Evolutionary conservation across 2,329 filamentous ascomycete genomes (phyloP), one percentile per base, ranked within the genome.

Genomic region (Ascomycota sp.): DNA sequence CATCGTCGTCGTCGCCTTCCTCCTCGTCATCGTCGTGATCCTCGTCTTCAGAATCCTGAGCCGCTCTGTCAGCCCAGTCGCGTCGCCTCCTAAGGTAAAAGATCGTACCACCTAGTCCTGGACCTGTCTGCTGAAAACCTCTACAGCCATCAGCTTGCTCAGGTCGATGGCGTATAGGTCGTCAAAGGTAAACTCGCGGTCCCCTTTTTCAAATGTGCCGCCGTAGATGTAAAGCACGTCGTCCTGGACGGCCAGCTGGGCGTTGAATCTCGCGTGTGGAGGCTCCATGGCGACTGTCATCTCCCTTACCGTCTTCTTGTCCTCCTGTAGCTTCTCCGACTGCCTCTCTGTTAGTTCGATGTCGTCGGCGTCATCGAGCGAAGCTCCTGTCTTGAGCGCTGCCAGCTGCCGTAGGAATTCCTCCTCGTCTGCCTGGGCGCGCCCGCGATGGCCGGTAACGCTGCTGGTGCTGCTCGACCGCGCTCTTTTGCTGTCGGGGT

Each of bases 161-260:
- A 98, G 61, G 44, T 98, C 83, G 35, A 95, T 73, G 2, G 82
- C 75, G 53, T 91, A 91, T 52, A 98, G 62, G 43, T 98, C 89
- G 41, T 94, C 85, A 51, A 95, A 93, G 0, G 85, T 95, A 44
- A 79, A 93, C 51, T 98, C 89, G 15, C 81, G 69, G 43, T 98
- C 89, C 12, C 81, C 86, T 47, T 92, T 89, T 47, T 98, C 89
- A 43, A 78, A 94, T 0, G 86, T 98, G 12, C 89, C 89, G 20
- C 89, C 85, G 44, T 91, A 95, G 31, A 95, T 81, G 53, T 86
- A 98, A 1, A 95, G 63, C 7, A 80, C 72, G 48, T 98, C 89
- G 39, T 85, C 81, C 52, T 95, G 85, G 1, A 95, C 81, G 1
- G 86, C 72, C 24, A 95, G 57, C 40, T 89, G 79, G 1, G 83